phyloP scores from a whole-genome alignment of 805 yeast genomes.

The Ogataea kodamae region DNA sequence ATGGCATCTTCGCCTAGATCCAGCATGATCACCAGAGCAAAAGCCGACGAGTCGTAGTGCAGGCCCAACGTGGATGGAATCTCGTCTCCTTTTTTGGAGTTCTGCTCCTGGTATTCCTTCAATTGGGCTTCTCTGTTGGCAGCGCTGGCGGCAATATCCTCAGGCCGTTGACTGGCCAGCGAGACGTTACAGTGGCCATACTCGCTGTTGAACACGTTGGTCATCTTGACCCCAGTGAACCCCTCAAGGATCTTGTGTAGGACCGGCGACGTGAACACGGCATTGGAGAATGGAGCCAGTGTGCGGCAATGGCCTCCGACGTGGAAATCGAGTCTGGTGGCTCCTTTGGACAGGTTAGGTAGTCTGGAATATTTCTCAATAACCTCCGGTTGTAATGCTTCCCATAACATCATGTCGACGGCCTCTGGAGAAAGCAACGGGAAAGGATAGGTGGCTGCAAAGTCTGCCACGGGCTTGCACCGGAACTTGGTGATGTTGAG shows the following conservation, averaged over 20 bases:
- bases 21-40: constrained; percentile 48
- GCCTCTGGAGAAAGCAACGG: constrained; percentile 59
- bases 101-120: constrained; percentile 14
- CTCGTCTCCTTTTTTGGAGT: constrained; percentile 30
- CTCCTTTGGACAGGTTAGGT: constrained; percentile 29
- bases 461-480: constrained; percentile 29
- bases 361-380: constrained; percentile 41
- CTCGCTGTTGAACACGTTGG: constrained; percentile 48
- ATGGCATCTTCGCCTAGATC: constrained; percentile 44
- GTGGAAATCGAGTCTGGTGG: constrained; percentile 40
- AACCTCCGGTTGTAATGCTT: constrained; percentile 42
- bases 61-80: constrained; percentile 45
- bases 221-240: constrained; percentile 49
- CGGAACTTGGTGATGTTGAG: constrained; percentile 34
- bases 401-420: constrained; percentile 50
- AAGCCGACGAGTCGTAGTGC: constrained; percentile 45
- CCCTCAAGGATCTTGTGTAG: constrained; percentile 43
- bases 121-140: constrained; percentile 19
- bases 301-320: constrained; percentile 46
- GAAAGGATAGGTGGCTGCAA: constrained; percentile 52
- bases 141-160: constrained; percentile 13
- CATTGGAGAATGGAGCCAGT: constrained; percentile 41
- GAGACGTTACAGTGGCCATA: constrained; percentile 49
- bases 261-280: constrained; percentile 51
- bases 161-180: constrained; percentile 30